These are phyloP conservation scores for Chamaecrista fasciculata DNA, from an alignment of 306 rosid genomes.

Conservation along the genomic window DNA sequence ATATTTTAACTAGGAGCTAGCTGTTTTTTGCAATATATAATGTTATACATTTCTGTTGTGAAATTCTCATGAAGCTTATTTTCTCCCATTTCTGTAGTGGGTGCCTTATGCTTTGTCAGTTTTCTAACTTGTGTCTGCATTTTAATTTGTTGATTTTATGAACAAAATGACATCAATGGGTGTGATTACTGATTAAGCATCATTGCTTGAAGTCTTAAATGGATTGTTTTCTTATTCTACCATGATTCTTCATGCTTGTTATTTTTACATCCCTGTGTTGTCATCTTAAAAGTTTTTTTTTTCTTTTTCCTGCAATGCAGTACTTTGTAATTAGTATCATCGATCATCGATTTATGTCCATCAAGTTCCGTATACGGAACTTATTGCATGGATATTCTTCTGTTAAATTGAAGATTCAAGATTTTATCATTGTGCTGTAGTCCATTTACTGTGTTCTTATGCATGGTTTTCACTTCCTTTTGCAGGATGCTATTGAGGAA, in stretches of 20 bases:
- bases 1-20: not conserved
- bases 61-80: slow-evolving; percentile 25
- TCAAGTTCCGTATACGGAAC: slow-evolving; percentile 13
- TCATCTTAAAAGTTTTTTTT: not conserved
- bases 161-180: not conserved
- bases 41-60: not conserved
- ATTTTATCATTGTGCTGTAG: slow-evolving; percentile 14
- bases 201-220: slow-evolving; percentile 4
- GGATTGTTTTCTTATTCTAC: not conserved
- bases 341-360: slow-evolving; percentile 14
- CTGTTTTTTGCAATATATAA: slow-evolving; percentile 14
- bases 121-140: not conserved
- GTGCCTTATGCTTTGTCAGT: not conserved
- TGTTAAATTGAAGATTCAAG: too few relatives aligned
- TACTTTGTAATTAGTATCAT: not conserved
- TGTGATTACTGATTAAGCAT: slow-evolving; percentile 22
- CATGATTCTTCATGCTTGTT: not conserved
- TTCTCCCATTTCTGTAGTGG: slow-evolving; percentile 18
- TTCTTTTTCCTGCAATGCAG: not conserved
- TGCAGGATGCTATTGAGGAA: slow-evolving; percentile 93
- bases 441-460: slow-evolving; percentile 1
- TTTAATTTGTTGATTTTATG: slow-evolving; percentile 21
- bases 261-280: not conserved
- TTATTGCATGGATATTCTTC: not conserved
- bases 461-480: slow-evolving; percentile 15